These are phyloP conservation scores for Penicillium maclennaniae DNA, from an alignment of 495 filamentous ascomycete species.

Conservation along the genomic window DNA sequence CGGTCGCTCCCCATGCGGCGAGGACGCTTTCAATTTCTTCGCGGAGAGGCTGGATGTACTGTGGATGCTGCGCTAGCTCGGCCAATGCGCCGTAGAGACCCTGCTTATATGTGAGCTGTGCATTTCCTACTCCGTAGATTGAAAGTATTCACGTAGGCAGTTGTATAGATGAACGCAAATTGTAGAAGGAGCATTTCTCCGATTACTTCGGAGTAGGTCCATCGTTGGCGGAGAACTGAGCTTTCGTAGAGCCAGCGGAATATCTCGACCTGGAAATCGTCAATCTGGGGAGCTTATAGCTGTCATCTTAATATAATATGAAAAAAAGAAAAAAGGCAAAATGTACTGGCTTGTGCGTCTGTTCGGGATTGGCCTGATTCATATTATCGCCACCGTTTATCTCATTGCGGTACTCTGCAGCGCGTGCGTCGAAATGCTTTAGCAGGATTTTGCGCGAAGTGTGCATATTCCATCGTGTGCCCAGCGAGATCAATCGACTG, in stretches of 20 bases:
- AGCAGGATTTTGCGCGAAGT: constrained; percentile 22
- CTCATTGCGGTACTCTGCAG: constrained; percentile 19
- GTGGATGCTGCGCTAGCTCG: constrained; percentile 24
- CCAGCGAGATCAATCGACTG: constrained; percentile 10
- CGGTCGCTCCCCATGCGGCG: constrained; percentile 7
- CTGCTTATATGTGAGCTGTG: constrained; percentile 4
- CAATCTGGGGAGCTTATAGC: neutral
- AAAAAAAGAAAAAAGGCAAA: neutral
- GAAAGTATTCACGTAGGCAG: constrained; percentile 19
- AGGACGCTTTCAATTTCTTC: constrained; percentile 18
- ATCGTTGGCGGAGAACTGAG: constrained; percentile 16
- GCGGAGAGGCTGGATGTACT: constrained; percentile 24
- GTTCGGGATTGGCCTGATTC: neutral
- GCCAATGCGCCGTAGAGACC: constrained; percentile 20
- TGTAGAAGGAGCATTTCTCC: constrained; percentile 25
- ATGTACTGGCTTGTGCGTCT: constrained; percentile 12
- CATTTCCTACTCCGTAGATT: neutral
- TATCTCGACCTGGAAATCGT: constrained; percentile 15
- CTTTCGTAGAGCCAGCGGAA: constrained; percentile 25
- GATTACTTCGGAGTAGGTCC: constrained; percentile 24
- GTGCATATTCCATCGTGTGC: constrained; percentile 25
- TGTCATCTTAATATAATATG: no score
- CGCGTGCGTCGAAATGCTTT: constrained; percentile 22
- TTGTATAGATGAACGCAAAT: constrained; percentile 28
- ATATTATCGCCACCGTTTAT: neutral